Base-by-base conservation (phyloP, 2,329 filamentous ascomycete species). In the Cytospora chrysosperma region DNA sequence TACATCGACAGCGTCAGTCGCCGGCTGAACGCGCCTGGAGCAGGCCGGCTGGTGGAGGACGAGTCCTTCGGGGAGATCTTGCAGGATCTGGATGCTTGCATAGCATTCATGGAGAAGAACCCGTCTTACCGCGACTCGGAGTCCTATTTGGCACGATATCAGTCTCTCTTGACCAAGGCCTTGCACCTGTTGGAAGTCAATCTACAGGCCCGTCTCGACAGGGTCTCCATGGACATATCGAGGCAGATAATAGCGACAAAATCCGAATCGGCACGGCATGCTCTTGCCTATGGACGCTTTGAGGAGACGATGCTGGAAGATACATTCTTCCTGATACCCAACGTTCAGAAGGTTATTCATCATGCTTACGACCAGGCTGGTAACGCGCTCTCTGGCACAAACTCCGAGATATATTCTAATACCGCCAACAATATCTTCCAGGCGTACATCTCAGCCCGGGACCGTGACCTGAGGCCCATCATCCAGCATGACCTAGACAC, bases 1-100 rank as follows among this genome's bases (percentile, higher is more conserved):
- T 97, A 97, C 72, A 83, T 99, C 7, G 95, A 99, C 68, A 93
- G 89, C 54, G 93, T 94, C 65, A 97, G 93, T 0, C 85, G 93
- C 61, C 86, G 93, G 17, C 85, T 99, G 63, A 98, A 98, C 79
- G 93, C 93, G 0, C 93, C 95, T 0, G 93, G 93, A 1, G 93
- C 94, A 24, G 88, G 91, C 56, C 92, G 89, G 63, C 82, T 97
- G 61, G 93, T 97, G 19, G 90, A 93, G 53, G 89, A 89, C 62
- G 88, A 89, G 57, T 90, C 91, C 52, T 97, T 98, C 72, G 88
- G 90, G 2, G 91, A 97, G 59, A 96, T 98, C 82, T 79, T 99
- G 56, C 84, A 86, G 54, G 94, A 92, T 67, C 81, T 99, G 56
- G 93, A 98, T 75, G 87, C 92, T 59, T 99, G 94, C 74, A 86